Conservation (phyloP, 2,329 filamentous ascomycete genomes). For the Botryosphaeria agaves region DNA sequence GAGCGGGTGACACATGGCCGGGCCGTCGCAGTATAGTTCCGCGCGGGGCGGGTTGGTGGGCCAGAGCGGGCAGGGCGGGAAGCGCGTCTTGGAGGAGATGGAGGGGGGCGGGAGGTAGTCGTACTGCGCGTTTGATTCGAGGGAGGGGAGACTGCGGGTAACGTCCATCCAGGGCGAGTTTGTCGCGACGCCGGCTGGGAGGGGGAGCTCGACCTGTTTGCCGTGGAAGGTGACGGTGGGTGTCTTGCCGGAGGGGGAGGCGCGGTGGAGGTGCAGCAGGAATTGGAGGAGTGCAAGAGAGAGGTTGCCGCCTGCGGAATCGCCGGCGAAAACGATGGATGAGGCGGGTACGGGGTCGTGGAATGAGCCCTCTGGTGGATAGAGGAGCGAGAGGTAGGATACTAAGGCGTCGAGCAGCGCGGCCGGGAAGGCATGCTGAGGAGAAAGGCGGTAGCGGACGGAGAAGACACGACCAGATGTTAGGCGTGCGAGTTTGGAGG, state of each 20-base stretch:
- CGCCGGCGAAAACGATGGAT: conserved; percentile 55
- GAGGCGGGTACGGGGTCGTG: conserved; percentile 47
- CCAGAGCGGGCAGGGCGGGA: conserved; percentile 32
- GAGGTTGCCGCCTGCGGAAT: conserved; percentile 62
- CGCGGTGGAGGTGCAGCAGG: conserved; percentile 42
- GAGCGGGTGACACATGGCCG: conserved; percentile 42
- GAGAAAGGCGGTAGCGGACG: conserved; percentile 58
- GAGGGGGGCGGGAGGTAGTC: conserved; percentile 43
- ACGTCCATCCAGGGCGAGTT: conserved; percentile 59
- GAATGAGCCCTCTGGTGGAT: conserved; percentile 49
- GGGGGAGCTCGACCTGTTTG: conserved; percentile 35
- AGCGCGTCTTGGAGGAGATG: conserved; percentile 14
- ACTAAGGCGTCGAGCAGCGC: conserved; percentile 56
- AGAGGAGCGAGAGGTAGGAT: conserved; percentile 55
- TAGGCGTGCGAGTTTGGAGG: conserved; percentile 45
- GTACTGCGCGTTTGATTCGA: conserved; percentile 33
- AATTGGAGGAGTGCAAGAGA: conserved; percentile 49
- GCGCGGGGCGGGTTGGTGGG: conserved; percentile 25
- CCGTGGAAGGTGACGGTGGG: conserved; percentile 43
- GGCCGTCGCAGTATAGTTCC: conserved; percentile 29
- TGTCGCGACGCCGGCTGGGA: conserved; percentile 48
- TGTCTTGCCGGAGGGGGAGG: conserved; percentile 18
- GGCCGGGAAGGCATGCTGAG: conserved; percentile 57
- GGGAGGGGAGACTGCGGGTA: conserved; percentile 42
- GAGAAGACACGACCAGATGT: conserved; percentile 52